Percentiles rank a stretch among this genome's conserved stretches.
These are phyloP conservation scores for Trametes hirsuta DNA, from an alignment of 1,284 basidiomycete genomes.

Conservation along the genomic window DNA sequence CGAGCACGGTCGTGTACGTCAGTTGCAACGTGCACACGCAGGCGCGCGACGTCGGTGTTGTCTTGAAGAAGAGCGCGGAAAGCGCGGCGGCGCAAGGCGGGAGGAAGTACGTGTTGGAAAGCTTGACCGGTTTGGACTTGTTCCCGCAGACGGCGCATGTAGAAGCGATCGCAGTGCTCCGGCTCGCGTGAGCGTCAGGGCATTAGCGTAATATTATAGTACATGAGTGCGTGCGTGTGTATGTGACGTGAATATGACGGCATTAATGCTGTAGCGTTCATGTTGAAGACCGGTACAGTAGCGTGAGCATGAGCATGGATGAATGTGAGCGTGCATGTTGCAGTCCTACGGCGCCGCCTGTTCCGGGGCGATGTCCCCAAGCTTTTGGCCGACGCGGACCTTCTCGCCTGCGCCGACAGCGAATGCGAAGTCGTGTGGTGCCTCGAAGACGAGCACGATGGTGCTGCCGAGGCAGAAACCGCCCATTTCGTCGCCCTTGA, in stretches of 20 bases:
- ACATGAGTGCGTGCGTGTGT: background rate
- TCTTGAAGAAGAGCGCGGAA: conserved; percentile 53
- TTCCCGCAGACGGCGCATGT: conserved; percentile 95
- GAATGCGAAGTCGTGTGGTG: conserved; percentile 86
- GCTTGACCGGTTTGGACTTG: conserved; percentile 85
- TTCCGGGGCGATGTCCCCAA: conserved; percentile 54
- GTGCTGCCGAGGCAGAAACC: conserved; percentile 96
- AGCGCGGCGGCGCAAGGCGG: conserved; percentile 35
- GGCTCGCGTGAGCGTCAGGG: conserved; percentile 34
- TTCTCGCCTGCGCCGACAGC: conserved; percentile 81
- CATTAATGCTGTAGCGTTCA: background rate
- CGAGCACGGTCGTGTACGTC: conserved; percentile 83
- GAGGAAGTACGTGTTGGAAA: conserved; percentile 71
- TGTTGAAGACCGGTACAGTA: too few relatives aligned
- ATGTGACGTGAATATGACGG: background rate
- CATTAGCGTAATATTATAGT: background rate
- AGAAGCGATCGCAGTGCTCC: conserved; percentile 77
- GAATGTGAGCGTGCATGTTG: background rate
- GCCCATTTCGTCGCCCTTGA: conserved; percentile 93
- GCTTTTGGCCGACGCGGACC: conserved; percentile 84
- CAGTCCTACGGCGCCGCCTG: background rate
- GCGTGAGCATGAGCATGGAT: background rate
- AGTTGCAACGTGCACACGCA: conserved; percentile 94
- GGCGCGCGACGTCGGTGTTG: conserved; percentile 80
- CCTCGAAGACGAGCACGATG: conserved; percentile 97